These are phyloP conservation scores for Platismatia glauca DNA, from an alignment of 495 filamentous ascomycete genomes.

Conservation along the genomic window DNA sequence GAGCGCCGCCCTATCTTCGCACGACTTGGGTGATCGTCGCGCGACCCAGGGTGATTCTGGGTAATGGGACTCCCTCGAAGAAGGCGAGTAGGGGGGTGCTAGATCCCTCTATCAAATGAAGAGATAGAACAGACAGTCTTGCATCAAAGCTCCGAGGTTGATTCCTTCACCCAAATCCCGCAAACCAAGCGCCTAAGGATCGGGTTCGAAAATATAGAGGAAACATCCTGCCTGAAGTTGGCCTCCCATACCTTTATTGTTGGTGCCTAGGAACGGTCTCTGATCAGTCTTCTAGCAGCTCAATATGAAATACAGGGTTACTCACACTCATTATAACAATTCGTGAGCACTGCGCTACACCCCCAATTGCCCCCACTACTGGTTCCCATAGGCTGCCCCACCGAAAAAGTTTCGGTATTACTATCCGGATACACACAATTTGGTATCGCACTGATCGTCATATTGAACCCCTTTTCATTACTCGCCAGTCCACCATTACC, in stretches of 20 bases:
- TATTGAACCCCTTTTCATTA: not conserved
- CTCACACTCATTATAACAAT: not conserved
- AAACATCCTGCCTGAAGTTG: slow-evolving; percentile 1
- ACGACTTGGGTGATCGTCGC: too few species aligned
- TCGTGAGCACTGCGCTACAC: not conserved
- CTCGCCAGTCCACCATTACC: not conserved
- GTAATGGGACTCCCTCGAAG: too few species aligned
- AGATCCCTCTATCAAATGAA: not conserved
- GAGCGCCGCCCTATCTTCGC: too few species aligned
- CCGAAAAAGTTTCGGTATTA: not conserved
- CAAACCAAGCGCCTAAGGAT: not conserved
- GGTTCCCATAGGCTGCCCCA: not conserved
- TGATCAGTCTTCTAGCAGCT: not conserved
- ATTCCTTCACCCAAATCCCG: not conserved
- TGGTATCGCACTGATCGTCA: not conserved
- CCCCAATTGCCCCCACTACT: not conserved
- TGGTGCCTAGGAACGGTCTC: not conserved
- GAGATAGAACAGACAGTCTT: not conserved
- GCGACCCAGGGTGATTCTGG: too few species aligned
- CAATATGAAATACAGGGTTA: not conserved
- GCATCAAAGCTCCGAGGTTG: not conserved
- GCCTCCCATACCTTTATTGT: not conserved
- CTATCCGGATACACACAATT: not conserved
- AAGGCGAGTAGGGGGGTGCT: too few species aligned
- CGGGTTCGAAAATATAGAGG: not conserved